Conservation (phyloP, 371 early-diverging fungal genomes). For the Parasitella parasitica region DNA sequence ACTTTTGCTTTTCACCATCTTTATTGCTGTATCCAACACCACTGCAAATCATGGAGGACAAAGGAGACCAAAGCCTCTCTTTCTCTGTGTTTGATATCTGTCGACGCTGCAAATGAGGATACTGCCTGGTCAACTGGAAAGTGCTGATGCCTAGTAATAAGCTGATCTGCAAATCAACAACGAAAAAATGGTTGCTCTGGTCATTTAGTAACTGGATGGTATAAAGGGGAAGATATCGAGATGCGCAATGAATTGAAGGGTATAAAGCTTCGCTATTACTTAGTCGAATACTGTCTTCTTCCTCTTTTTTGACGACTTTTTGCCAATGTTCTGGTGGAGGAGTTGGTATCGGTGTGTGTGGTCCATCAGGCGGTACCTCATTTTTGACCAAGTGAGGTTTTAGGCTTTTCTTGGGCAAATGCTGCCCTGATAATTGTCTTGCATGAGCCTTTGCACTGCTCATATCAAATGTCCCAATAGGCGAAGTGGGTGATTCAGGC, state of each 20-base stretch:
- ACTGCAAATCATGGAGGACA: constrained; percentile 63
- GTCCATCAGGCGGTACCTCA: constrained; percentile 38
- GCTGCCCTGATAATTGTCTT: constrained; percentile 36
- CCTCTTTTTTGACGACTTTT: constrained; percentile 37
- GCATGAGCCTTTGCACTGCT: constrained; percentile 30
- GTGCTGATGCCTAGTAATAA: constrained; percentile 54
- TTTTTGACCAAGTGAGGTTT: constrained; percentile 16
- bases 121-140: constrained; percentile 51
- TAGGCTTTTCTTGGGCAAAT: constrained; percentile 40
- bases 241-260: constrained; percentile 22
- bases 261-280: constrained; percentile 12
- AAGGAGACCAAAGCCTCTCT: constrained; percentile 71
- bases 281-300: constrained; percentile 16
- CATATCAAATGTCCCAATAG: constrained; percentile 7
- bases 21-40: constrained; percentile 30
- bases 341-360: constrained; percentile 47
- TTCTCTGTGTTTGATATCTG: constrained; percentile 57
- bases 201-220: constrained; percentile 58
- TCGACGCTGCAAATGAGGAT: constrained; percentile 59
- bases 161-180: constrained; percentile 68
- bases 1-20: constrained; percentile 57
- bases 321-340: constrained; percentile 51
- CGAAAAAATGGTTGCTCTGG: constrained; percentile 51
- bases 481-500: constrained; percentile 20
- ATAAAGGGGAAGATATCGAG: constrained; percentile 59